These are phyloP conservation scores for Apiospora arundinis DNA, from an alignment of 2,329 filamentous ascomycete species.

Conservation along the genomic window DNA sequence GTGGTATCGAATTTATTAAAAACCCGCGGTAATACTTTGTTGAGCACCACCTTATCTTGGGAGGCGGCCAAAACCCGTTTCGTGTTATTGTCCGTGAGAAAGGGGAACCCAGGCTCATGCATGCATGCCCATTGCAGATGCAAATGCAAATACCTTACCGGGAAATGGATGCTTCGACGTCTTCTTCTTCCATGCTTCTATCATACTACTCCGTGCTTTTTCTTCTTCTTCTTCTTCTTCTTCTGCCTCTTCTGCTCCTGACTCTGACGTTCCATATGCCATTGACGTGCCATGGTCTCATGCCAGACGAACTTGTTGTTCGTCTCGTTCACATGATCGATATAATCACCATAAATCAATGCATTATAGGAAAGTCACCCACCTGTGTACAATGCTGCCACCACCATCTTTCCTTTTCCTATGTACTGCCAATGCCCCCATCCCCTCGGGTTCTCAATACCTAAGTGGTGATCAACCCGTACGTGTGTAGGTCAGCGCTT, in stretches of 20 bases:
- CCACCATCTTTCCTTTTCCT: neutral
- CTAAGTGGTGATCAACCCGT: neutral
- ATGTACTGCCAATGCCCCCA: neutral
- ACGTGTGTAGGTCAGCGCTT: neutral
- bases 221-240: neutral
- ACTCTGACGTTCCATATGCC: neutral
- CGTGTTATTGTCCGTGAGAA: neutral
- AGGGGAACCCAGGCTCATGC: neutral
- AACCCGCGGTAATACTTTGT: neutral
- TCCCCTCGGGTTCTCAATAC: neutral
- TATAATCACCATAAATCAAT: neutral
- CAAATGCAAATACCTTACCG: constrained; percentile 1
- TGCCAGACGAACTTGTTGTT: constrained; percentile 9
- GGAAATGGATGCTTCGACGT: neutral
- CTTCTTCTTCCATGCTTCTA: neutral
- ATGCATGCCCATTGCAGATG: neutral
- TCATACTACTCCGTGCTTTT: too few relatives aligned
- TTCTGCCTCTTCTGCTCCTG: neutral
- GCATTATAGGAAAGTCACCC: neutral
- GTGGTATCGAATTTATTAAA: neutral
- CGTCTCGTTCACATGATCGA: constrained; percentile 9
- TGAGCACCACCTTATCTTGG: constrained; percentile 9
- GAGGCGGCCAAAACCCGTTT: neutral
- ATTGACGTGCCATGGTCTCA: constrained; percentile 4
- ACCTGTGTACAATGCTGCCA: neutral